Percentiles rank a stretch among this genome's conserved stretches.
These are phyloP conservation scores for Purshia tridentata DNA, from an alignment of 306 rosid species.

Conservation along the genomic window DNA sequence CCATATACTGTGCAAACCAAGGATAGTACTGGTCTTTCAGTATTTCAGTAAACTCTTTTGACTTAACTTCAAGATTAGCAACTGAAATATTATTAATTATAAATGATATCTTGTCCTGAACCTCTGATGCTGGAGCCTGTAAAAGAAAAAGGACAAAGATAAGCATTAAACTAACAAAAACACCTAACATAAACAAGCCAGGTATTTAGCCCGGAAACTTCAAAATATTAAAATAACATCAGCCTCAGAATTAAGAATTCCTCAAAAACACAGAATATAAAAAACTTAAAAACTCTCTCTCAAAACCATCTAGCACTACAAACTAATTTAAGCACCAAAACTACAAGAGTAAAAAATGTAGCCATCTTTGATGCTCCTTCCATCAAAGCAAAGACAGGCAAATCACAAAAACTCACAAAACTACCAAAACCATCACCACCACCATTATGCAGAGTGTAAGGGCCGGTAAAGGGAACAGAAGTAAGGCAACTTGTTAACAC, in stretches of 20 bases:
- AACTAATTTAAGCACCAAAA: background rate
- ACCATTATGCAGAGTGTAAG: background rate
- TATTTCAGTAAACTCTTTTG: conserved; percentile 71
- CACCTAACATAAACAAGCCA: background rate
- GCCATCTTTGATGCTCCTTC: background rate
- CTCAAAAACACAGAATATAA: background rate
- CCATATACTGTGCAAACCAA: conserved; percentile 99
- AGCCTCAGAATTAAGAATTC: background rate
- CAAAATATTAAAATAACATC: background rate
- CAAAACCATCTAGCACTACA: background rate
- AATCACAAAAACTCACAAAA: background rate
- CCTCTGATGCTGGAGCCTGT: conserved; percentile 96
- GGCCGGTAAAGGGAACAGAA: background rate
- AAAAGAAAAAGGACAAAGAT: conserved; percentile 19
- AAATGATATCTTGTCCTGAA: conserved; percentile 93
- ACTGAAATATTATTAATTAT: conserved; percentile 80
- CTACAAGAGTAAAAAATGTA: background rate
- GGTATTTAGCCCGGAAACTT: background rate
- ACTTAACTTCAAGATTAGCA: conserved; percentile 72
- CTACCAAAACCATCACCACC: background rate
- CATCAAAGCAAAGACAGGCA: background rate
- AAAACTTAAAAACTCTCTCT: background rate
- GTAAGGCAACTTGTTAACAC: background rate
- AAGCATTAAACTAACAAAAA: conserved; percentile 17
- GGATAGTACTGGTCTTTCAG: conserved; percentile 83